These are phyloP conservation scores for Paraphaeosphaeria minitans DNA, from an alignment of 2,329 filamentous ascomycete genomes.

Conservation along the genomic window DNA sequence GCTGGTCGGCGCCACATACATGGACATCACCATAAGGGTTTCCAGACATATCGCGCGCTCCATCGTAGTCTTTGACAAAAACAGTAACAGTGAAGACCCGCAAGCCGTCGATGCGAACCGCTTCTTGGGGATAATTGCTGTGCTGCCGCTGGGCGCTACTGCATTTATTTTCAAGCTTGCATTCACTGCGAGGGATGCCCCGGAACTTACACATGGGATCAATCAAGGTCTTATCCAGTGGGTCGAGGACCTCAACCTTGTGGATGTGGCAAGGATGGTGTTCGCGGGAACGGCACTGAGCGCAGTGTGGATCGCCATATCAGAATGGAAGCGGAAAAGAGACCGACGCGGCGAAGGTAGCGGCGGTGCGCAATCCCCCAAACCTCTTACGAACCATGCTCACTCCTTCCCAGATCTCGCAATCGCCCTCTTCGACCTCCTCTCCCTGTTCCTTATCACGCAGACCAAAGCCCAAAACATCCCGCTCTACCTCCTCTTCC, in stretches of 20 bases:
- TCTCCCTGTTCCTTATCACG: conserved; percentile 80
- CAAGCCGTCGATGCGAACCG: conserved; percentile 34
- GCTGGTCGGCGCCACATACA: conserved; percentile 72
- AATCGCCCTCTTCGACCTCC: conserved; percentile 63
- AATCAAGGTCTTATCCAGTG: conserved; percentile 52
- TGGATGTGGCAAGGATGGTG: conserved; percentile 40
- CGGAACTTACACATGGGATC: conserved; percentile 66
- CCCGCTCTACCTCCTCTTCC: conserved; percentile 80
- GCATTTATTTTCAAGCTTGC: conserved; percentile 86
- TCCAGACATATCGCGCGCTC: conserved; percentile 39
- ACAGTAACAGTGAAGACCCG: conserved; percentile 22
- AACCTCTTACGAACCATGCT: conserved; percentile 2
- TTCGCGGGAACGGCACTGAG: conserved; percentile 46
- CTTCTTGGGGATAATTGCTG: conserved; percentile 36
- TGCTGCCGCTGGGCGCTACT: conserved; percentile 53
- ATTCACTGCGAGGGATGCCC: conserved; percentile 86
- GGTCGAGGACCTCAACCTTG: conserved; percentile 47
- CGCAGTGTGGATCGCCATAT: conserved; percentile 34
- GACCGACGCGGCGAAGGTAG: conserved; percentile 25
- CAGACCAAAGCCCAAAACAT: conserved; percentile 86
- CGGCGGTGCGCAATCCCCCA: conserved; percentile 27
- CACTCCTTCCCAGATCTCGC: conserved; percentile 48
- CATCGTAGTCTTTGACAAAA: conserved; percentile 28
- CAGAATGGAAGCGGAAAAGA: conserved; percentile 33
- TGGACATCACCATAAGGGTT: conserved; percentile 59